Evolutionary conservation across 768 basidiomycete species (phyloP), one percentile per base, ranked within the genome.

Genomic region (Leucocoprinus birnbaumii): DNA sequence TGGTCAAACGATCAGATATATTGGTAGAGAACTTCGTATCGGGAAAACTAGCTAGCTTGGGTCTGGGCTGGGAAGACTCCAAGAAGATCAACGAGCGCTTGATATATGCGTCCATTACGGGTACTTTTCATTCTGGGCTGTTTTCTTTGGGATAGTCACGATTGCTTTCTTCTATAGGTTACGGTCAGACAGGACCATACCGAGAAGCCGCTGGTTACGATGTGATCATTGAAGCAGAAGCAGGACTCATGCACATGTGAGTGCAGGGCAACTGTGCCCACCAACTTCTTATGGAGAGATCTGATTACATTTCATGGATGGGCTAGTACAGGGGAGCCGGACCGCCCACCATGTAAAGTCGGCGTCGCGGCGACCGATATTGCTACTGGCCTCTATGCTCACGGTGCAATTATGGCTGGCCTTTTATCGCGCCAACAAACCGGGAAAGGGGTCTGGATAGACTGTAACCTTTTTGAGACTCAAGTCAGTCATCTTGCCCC

Each of bases 301-400:
- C 21, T 48, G 37, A 49, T 43, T 43, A 18, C 11, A 18, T 26
- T 41, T 16, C 24, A 5, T 11, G 41, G 16, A 52, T 47, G 45
- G 22, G 48, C 22, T 59, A 92, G 90, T 61, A 98, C 94, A 14
- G 94, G 94, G 48, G 95, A 96, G 70, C 78, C 86, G 8, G 86
- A 88, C 62, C 85, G 93, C 9, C 81, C 84, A 14, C 95, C 94
- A 3, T 86, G 83, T 65, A 97, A 98, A 70, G 94, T 96, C n/a
- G 95, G 95, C 8, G 94, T 97, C 24, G 94, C 95, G 1, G 87
- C 87, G 4, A 96, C 94, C 11, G 95, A 94, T 70, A 81, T 94
- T 51, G 85, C 91, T 44, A 94, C 89, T 21, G 89, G 89, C 2
- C 77, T 98, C 22, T 97, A 95, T 68, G 86, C 93, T 4, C 93